A percentile compares a stretch with the other conserved stretches of the same genome.
Conservation (phyloP, 2,329 filamentous ascomycete species). For the Blastomyces percursus region DNA sequence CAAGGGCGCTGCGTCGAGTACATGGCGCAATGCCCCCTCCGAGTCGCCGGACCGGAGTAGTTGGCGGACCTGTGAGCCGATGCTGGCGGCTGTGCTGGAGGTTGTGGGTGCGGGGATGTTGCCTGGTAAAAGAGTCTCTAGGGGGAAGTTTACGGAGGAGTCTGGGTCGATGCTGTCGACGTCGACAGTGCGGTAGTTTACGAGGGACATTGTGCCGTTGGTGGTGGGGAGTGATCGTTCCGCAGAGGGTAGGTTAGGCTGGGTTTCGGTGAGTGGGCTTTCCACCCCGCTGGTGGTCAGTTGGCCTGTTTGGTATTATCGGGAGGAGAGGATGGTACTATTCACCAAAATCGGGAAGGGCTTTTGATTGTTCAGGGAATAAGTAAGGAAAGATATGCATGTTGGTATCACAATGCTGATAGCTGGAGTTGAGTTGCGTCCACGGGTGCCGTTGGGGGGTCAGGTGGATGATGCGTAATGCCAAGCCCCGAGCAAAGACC, state of each 20-base stretch:
- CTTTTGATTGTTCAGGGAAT: no score
- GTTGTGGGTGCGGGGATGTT: conserved; percentile 56
- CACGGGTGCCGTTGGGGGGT: not conserved
- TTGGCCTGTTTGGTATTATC: not conserved
- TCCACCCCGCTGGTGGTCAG: not conserved
- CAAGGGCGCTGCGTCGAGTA: conserved; percentile 74
- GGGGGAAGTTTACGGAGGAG: conserved; percentile 83
- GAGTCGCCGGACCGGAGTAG: conserved; percentile 75
- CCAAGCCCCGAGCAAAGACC: no score
- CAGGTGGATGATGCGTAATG: not conserved
- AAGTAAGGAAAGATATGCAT: not conserved
- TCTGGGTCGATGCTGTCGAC: conserved; percentile 86
- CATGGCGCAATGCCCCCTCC: conserved; percentile 74
- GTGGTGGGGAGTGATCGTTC: conserved; percentile 3
- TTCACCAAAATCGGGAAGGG: not conserved
- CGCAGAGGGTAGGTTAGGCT: not conserved
- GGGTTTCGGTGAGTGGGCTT: not conserved
- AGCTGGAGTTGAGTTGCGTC: not conserved
- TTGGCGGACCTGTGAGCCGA: conserved; percentile 75
- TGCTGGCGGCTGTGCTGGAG: conserved; percentile 65
- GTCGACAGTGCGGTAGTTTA: conserved; percentile 80
- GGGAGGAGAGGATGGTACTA: not conserved
- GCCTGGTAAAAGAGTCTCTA: conserved; percentile 67
- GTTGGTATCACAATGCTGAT: not conserved
- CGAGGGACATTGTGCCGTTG: conserved; percentile 29